Evolutionary conservation across 306 rosid genomes (phyloP), one percentile per base, ranked within the genome.

Genomic region (Begonia loranthoides): DNA sequence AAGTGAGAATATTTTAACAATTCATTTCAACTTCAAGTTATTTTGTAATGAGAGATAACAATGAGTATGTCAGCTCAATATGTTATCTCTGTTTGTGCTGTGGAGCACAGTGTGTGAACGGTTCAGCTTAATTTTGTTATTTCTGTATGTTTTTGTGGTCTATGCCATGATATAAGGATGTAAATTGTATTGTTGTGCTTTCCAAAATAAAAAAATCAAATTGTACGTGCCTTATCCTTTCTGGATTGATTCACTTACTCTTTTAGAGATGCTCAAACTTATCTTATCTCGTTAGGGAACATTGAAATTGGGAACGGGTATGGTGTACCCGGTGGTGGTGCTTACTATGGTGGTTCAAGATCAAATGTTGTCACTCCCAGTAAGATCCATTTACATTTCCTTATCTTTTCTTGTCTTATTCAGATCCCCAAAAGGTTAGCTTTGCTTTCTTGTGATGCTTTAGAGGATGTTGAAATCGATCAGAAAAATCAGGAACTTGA

Each of bases 291-390:
- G 56, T 49, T 76, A 89, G 97, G 84, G 62, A 89, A 89, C 74
- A 49, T 75, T 36, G 97, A 89, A 75, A 89, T 89, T 51, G 95
- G 97, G 48, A 89, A 89, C 59, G 97, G 97, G 15, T 84, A 89
- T 71, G 97, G 97, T 36, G 95, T 88, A 60, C 97, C 97, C 9
- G 97, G 97, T 51, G 97, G 95, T 65, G 86, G 93, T 60, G 93
- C 95, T 56, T 88, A 79, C 61, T 59, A 60, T 64, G 80, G 78
- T 61, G 74, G 69, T 61, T 33, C 70, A 39, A 63, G 49, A 54
- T 69, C 73, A 58, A 67, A 55, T 50, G 13, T 61, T 17, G 55
- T 65, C 54, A 17, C 43, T 14, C 38, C 56, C 28, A 50, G 75
- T 65, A 65, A 68, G 66, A 52, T 13, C 48, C 48, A 39, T 61